Base-by-base conservation (phyloP, 208 protist genomes). In the Plasmodiophora brassicae region DNA sequence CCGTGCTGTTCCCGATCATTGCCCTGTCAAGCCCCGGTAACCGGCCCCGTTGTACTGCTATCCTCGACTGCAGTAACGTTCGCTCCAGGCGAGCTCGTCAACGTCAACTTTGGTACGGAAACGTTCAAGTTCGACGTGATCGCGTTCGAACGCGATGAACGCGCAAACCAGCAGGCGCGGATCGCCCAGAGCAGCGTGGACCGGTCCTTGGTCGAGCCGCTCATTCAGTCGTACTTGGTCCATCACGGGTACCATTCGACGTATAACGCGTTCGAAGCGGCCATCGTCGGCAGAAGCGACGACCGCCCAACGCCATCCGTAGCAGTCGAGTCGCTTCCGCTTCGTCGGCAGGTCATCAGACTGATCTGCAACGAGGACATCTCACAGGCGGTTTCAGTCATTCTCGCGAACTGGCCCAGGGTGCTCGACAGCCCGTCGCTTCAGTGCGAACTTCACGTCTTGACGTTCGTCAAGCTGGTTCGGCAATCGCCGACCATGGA, bases 381-480 rank as follows among this genome's bases (percentile, higher is more conserved):
- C 41, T 8, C 32, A 8, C 32, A 78, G 20, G 65, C 65, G 10
- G n/a, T 32, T 38, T 78, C 65, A 5, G 10, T 78, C 41, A 36
- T 78, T 5, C 65, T 44, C 32, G 32, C 32, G n/a, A 14, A 38
- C 5, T 78, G 5, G 32, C 65, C 65, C 32, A 38, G n/a, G 32
- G n/a, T 32, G 10, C n/a, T 78, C 5, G 14, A 32, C 41, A 14
- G 5, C 10, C 5, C 10, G 5, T 38, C 41, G 10, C 10, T 78
- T 5, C 65, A 78, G n/a, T 78, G 65, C 65, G 14, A 78, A 5
- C 41, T 78, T n/a, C 5, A 38, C 65, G n/a, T 78, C n/a, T 78
- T 78, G n/a, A 32, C 10, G 20, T 78, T 78, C n/a, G n/a, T 78
- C n/a, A 78, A 78, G n/a, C 65, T 78, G 10, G 65, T 32, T 78